Evolutionary conservation across 768 basidiomycete genomes (phyloP).

Genomic region (Calocera cornea): DNA sequence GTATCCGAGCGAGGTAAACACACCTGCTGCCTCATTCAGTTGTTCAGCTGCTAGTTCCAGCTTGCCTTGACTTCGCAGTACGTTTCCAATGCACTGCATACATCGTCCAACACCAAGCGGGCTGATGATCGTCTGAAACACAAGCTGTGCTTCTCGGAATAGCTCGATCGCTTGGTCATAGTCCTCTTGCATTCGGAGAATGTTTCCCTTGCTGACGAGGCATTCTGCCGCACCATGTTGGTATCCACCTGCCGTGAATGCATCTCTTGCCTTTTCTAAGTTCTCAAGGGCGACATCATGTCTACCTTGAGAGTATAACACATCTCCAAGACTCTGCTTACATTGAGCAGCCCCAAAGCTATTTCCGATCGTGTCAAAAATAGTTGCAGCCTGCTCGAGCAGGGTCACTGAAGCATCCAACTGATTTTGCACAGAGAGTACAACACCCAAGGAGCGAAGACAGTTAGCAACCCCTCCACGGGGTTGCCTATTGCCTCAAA

Average conservation of each 20-base stretch:
- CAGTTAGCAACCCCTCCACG: neutral
- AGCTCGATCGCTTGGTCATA: neutral
- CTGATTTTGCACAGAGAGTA: neutral
- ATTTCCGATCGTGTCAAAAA: neutral
- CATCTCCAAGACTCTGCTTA: neutral
- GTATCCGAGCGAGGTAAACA: neutral
- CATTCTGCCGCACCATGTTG: neutral
- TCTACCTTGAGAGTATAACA: neutral
- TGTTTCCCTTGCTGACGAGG: neutral
- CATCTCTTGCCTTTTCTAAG: neutral
- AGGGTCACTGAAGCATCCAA: neutral
- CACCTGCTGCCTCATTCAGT: neutral
- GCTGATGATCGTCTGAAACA: neutral
- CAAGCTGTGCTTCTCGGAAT: neutral
- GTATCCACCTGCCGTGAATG: neutral
- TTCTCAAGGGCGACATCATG: neutral
- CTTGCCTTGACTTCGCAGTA: neutral
- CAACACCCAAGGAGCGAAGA: neutral
- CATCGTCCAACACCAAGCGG: neutral
- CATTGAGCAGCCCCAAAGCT: neutral
- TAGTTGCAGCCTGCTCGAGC: neutral
- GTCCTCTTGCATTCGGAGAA: neutral
- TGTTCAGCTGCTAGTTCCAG: neutral
- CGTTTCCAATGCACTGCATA: neutral
- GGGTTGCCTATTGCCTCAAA: neutral